Evolutionary conservation across 2,329 filamentous ascomycete species (phyloP), one percentile per base, ranked within the genome.

Genomic region (Cytospora piceae): DNA sequence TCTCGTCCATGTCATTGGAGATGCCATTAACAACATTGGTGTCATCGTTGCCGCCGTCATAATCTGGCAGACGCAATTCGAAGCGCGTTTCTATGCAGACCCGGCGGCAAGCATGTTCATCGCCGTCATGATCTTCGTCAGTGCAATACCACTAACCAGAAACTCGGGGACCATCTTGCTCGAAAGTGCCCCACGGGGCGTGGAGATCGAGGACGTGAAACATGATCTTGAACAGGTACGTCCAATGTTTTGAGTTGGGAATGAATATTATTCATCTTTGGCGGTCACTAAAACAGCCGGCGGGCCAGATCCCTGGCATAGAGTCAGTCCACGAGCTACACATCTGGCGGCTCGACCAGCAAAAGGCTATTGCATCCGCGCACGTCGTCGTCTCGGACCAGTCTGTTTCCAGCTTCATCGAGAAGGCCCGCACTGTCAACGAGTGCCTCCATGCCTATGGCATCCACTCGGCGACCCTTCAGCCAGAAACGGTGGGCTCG

Each of bases 1-100:
- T 1, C 72, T 93, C 14, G 76, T 91, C 17, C 91, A 94, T 71
- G 84, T 93, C 31, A 72, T 91, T 3, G 88, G 90, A 37, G 91
- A 94, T 71, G 89, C 89, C 6, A 81, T 90, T 68, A 93, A 93
- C 77, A 94, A 94, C 70, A 75, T 93, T 14, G 90, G 90, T 12
- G 90, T 94, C 66, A 92, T 93, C 58, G 79, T 89, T 42, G 85
- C 90, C 0, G 89, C 88, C 0, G 72, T 89, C 2, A 80, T 92
- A 37, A 90, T 93, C 73, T 92, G 89, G 90, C 79, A 87, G 64
- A 80, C 83, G 0, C 73, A 82, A 34, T 86, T 83, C 34, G 79
- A 84, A 0, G 80, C 75, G 4, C 81, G 88, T 39, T 91, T 84
- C 78, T 93, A 93, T 70, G 89, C 88, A 6, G 91, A 94, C 72